These are phyloP conservation scores for Canna indica DNA, from an alignment of 176 grass and related monocot genomes.

Conservation along the genomic window DNA sequence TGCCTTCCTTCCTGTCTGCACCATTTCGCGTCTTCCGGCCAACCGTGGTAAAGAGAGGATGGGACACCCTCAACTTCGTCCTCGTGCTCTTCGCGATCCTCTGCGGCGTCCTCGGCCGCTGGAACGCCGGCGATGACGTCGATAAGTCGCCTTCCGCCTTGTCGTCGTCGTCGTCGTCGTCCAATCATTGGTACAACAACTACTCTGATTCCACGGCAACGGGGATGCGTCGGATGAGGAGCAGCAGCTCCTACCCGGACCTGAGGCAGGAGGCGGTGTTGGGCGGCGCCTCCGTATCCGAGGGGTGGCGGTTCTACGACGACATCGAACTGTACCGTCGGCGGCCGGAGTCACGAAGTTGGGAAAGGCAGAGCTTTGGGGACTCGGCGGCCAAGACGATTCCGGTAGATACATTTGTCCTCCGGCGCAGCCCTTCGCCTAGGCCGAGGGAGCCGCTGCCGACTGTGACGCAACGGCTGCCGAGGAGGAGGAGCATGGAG, in stretches of 20 bases:
- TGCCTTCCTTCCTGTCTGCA: conserved; percentile 34
- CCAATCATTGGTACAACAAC: not conserved
- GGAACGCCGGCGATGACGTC: conserved; percentile 18
- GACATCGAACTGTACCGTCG: conserved; percentile 49
- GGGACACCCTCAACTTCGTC: conserved; percentile 74
- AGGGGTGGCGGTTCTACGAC: conserved; percentile 56
- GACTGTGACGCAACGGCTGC: not conserved
- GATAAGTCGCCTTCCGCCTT: not conserved
- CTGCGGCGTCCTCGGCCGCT: conserved; percentile 68
- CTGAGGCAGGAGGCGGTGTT: conserved; percentile 42
- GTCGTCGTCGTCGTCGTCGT: not conserved
- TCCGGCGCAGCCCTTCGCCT: conserved; percentile 17
- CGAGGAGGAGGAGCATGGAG: conserved; percentile 7
- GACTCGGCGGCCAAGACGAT: conserved; percentile 30
- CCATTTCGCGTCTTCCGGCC: conserved; percentile 20
- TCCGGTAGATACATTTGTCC: conserved; percentile 51
- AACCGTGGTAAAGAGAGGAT: conserved; percentile 47
- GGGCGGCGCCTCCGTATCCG: conserved; percentile 27
- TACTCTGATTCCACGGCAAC: not conserved
- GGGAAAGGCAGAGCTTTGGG: not conserved
- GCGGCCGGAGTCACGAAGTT: conserved; percentile 16
- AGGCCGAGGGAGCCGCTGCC: not conserved
- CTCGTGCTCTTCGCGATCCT: conserved; percentile 83
- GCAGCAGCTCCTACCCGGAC: conserved; percentile 82
- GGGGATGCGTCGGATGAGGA: conserved; percentile 59